Base-by-base conservation (phyloP, 495 filamentous ascomycete species). In the Xylaria venustula region DNA sequence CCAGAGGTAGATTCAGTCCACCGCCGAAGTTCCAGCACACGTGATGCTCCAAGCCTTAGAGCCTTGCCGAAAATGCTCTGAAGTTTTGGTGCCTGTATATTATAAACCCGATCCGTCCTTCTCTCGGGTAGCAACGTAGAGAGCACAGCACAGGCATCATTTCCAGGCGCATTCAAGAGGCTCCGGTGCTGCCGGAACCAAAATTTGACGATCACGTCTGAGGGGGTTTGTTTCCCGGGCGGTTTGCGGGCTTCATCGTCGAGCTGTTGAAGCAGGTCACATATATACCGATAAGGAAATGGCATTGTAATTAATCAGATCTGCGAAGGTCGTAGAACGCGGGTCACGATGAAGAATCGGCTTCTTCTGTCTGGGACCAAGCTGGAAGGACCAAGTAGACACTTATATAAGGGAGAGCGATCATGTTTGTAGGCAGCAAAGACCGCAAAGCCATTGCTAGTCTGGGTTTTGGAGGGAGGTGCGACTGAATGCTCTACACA, bases 121-220 rank as follows among this genome's bases (percentile, higher is more conserved):
- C 83, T 87, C 60, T 90, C 86, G 0, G 92, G 92, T 17, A 92
- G 81, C 14, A 96, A 75, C 26, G 86, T 84, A 3, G 88, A 91
- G 0, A 94, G 79, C 20, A 94, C 73, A 0, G 87, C 86, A 2
- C 82, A 72, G 34, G 71, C 73, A 62, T 87, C 77, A 2, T 83
- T 82, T 46, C 78, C 73, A 3, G 78, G 69, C 2, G 76, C 76
- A 68, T 83, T 60, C 7, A 92, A 76, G 5, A 67, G 69, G 12
- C 72, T 70, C 1, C 73, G 81, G 70, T 91, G 81, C 5, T 68
- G 71, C 3, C 64, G 60, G 68, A 90, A 88, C 90, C 90, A 94
- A 3, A 70, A 68, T n/a, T 70, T 61, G 32, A 86, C 73, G 30
- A 74, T 75, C 7, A 62, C 67, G 5, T 68, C 75, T 37, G 78